These are phyloP conservation scores for Nitzschia putrida DNA, from an alignment of 108 stramenopile genomes.

Conservation along the genomic window DNA sequence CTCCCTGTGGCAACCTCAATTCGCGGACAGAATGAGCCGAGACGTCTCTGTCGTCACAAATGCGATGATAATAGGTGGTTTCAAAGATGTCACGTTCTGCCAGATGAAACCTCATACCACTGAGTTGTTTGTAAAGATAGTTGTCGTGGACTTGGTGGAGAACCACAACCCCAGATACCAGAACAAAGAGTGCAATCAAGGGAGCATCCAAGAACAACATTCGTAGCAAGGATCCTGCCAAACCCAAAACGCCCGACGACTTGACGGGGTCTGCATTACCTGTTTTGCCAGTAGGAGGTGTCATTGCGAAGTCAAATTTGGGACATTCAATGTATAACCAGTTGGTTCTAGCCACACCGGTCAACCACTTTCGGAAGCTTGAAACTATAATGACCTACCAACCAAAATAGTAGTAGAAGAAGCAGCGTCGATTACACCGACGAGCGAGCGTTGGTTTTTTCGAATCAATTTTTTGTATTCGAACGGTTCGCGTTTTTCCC, in stretches of 20 bases:
- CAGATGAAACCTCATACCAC: neutral
- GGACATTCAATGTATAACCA: too few relatives aligned
- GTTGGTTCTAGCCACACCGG: too few relatives aligned
- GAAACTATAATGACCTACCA: too few relatives aligned
- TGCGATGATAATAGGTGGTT: constrained; percentile 51
- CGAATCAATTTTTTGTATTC: too few relatives aligned
- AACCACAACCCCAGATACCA: neutral
- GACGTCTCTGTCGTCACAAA: constrained; percentile 44
- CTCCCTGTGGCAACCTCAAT: neutral
- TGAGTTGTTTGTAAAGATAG: constrained; percentile 3
- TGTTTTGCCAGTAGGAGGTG: too few relatives aligned
- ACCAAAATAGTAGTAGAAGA: too few relatives aligned
- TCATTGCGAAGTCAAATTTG: too few relatives aligned
- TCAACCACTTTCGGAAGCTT: too few relatives aligned
- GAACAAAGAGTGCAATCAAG: neutral
- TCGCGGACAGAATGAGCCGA: constrained; percentile 33
- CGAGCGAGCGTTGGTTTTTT: too few relatives aligned
- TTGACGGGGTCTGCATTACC: neutral
- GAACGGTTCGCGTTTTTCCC: too few relatives aligned
- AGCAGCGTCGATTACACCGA: too few relatives aligned
- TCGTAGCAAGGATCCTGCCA: neutral
- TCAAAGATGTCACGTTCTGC: constrained; percentile 1
- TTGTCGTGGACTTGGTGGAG: neutral
- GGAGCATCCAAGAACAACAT: neutral
- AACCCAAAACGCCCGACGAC: neutral